Conservation (phyloP, 2,329 filamentous ascomycete genomes). For the Ascosphaera acerosa region DNA sequence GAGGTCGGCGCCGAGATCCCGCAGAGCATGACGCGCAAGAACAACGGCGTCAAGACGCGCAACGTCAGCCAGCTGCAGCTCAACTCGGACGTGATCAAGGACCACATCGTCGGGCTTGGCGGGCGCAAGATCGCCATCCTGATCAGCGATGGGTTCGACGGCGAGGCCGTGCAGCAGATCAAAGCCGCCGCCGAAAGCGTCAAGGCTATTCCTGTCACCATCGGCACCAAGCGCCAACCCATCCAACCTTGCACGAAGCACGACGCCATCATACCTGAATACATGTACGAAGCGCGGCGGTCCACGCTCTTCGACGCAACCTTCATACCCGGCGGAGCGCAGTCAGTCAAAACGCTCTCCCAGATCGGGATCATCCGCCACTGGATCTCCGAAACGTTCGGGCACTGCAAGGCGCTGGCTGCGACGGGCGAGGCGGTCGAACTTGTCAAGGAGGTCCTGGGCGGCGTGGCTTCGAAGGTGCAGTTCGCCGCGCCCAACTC, state of each 20-base stretch:
- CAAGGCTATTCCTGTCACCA: conserved; percentile 40
- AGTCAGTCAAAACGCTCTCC: conserved; percentile 34
- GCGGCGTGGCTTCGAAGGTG: conserved; percentile 21
- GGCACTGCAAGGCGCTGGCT: conserved; percentile 55
- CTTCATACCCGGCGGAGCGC: conserved; percentile 37
- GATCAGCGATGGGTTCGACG: conserved; percentile 19
- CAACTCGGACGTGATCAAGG: conserved; percentile 43
- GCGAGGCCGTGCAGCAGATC: conserved; percentile 36
- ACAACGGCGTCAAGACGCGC: conserved; percentile 42
- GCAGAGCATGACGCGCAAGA: conserved; percentile 25
- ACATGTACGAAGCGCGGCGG: conserved; percentile 54
- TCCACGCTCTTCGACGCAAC: conserved; percentile 54
- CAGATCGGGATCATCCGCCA: conserved; percentile 48
- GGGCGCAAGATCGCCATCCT: conserved; percentile 34
- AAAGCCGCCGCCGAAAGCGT: conserved; percentile 35
- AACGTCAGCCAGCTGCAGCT: conserved; percentile 50
- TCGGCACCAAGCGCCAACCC: conserved; percentile 39
- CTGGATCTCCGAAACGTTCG: conserved; percentile 59
- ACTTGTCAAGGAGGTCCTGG: conserved; percentile 28
- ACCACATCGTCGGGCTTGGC: conserved; percentile 7
- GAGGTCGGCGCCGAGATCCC: conserved; percentile 38
- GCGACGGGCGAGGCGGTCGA: conserved; percentile 47
- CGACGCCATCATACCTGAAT: conserved; percentile 33
- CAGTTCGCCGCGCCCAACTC: conserved; percentile 24
- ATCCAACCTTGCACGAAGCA: conserved; percentile 32